phyloP scores from a whole-genome alignment of 1,139 yeast species.

The Nakaseomyces uthaithaninus region DNA sequence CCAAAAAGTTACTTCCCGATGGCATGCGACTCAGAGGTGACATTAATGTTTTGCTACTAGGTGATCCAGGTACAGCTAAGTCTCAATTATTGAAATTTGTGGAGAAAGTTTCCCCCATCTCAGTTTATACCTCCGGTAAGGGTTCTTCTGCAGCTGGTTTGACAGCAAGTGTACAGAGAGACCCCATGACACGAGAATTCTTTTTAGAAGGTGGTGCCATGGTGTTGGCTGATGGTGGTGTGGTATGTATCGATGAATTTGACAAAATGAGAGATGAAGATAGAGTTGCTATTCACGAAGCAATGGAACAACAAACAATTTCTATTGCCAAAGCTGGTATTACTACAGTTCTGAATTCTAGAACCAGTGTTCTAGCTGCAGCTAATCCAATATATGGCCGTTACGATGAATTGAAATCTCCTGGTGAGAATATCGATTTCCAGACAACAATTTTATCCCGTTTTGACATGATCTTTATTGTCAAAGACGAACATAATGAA shows the following conservation, averaged over 20 bases:
- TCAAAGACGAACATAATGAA: constrained; percentile 89
- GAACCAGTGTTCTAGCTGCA: constrained; percentile 95
- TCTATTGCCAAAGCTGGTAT: constrained; percentile 99
- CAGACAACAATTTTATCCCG: constrained; percentile 95
- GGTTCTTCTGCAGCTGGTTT: constrained; percentile 99
- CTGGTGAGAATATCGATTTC: constrained; percentile 96
- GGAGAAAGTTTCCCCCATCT: constrained; percentile 88
- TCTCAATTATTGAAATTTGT: constrained; percentile 92
- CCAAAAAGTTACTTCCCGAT: constrained; percentile 85
- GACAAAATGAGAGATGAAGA: constrained; percentile 99
- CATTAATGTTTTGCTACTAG: constrained; percentile 81
- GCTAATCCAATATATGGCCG: constrained; percentile 97
- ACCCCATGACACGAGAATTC: constrained; percentile 78
- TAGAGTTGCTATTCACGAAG: constrained; percentile 97
- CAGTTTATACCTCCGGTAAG: constrained; percentile 95
- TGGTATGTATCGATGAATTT: constrained; percentile 97
- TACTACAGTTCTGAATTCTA: constrained; percentile 87
- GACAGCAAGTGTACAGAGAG: constrained; percentile 96
- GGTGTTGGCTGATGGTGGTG: constrained; percentile 99
- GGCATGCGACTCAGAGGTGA: constrained; percentile 97
- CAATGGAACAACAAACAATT: constrained; percentile 99
- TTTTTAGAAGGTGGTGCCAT: constrained; percentile 98
- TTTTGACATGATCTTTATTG: constrained; percentile 96
- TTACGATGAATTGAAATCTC: constrained; percentile 90
- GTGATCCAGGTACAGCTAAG: constrained; percentile 99